A percentile compares a stretch with the other conserved stretches of the same genome.
phyloP scores from a whole-genome alignment of 306 rosid genomes.

The Quercus rubra region DNA sequence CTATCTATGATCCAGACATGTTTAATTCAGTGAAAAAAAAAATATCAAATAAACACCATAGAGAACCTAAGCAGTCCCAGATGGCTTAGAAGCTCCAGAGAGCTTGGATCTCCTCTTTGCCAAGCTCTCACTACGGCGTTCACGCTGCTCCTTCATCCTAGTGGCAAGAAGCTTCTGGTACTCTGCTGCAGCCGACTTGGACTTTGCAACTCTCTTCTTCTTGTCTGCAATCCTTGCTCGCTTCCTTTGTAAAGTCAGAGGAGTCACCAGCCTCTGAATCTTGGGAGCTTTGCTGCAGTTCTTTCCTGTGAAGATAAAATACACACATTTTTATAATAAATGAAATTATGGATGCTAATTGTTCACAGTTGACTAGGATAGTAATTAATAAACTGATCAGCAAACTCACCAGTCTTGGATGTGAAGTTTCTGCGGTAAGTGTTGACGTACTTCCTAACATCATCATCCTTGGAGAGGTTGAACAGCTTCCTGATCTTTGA shows the following conservation, averaged over 20 bases:
- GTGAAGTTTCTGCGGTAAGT: constrained; percentile 45
- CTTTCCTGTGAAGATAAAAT: constrained; percentile 26
- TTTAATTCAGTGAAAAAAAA: background rate
- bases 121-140: constrained; percentile 49
- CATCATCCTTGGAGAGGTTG: constrained; percentile 42
- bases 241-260: constrained; percentile 48
- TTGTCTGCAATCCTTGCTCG: constrained; percentile 46
- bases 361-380: background rate
- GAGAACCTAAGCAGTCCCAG: constrained; percentile 13
- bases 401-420: constrained; percentile 32
- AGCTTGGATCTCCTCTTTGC: constrained; percentile 46
- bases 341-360: background rate
- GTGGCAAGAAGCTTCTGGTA: constrained; percentile 44
- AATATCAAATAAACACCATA: background rate
- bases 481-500: constrained; percentile 50
- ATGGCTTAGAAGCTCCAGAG: constrained; percentile 33
- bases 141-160: constrained; percentile 51
- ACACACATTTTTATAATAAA: background rate
- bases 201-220: constrained; percentile 43
- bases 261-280: constrained; percentile 49
- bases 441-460: constrained; percentile 51
- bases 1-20: constrained; percentile 6
- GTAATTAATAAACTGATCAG: background rate
- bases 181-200: constrained; percentile 45
- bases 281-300: constrained; percentile 48